Evolutionary conservation across 495 filamentous ascomycete species (phyloP).

Genomic region (Lophiotrema nucula): DNA sequence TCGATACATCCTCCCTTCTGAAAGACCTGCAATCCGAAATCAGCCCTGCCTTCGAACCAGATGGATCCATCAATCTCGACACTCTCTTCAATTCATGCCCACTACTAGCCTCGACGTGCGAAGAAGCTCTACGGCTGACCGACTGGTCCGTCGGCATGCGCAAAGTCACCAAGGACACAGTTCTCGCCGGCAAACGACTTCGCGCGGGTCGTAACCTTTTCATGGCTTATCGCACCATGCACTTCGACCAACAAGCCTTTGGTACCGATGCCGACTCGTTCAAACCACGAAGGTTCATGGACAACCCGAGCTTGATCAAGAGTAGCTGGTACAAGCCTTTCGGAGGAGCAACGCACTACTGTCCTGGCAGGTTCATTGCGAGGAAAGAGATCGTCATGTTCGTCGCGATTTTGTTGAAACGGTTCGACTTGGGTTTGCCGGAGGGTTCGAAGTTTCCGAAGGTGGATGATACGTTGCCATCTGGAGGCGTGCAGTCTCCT

Average conservation of each 20-base stretch:
- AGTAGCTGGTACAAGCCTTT: constrained; percentile 12
- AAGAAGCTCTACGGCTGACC: constrained; percentile 17
- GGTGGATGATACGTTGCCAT: constrained; percentile 17
- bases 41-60: constrained; percentile 1
- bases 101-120: constrained; percentile 8
- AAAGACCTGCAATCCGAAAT: constrained; percentile 20
- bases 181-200: constrained; percentile 14
- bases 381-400: constrained; percentile 4
- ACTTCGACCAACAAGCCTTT: constrained; percentile 6
- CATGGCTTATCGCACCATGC: constrained; percentile 16
- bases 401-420: constrained; percentile 3
- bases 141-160: background rate
- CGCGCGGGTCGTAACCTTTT: constrained; percentile 13
- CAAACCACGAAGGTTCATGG: constrained; percentile 12
- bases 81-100: constrained; percentile 30
- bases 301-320: constrained; percentile 1
- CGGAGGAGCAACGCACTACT: constrained; percentile 9
- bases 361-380: constrained; percentile 12
- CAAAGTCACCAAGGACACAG: background rate
- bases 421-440: constrained; percentile 11
- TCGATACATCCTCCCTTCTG: background rate
- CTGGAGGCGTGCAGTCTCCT: constrained; percentile 19
- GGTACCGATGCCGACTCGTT: constrained; percentile 9
- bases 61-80: background rate
- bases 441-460: constrained; percentile 21